These are phyloP conservation scores for Medicago ruthenica DNA, from an alignment of 306 rosid genomes.

Conservation along the genomic window DNA sequence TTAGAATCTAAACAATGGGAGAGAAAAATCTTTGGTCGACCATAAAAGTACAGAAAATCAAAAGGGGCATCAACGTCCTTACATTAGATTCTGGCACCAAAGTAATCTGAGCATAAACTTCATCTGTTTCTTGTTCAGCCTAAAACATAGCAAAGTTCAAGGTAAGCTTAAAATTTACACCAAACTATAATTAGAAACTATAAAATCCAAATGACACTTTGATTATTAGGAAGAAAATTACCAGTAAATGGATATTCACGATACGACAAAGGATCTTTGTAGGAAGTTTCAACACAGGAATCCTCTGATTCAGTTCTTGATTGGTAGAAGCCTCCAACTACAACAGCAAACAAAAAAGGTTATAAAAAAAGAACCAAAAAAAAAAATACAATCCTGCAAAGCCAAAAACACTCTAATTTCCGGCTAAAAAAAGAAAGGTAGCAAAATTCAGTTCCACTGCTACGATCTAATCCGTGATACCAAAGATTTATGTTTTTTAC, in stretches of 20 bases:
- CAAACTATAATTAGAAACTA: too few species aligned
- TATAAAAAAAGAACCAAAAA: background rate
- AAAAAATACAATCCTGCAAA: background rate
- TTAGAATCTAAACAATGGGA: slow-evolving; percentile 36
- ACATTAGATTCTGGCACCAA: slow-evolving; percentile 78
- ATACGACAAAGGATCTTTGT: slow-evolving; percentile 84
- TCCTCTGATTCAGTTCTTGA: slow-evolving; percentile 80
- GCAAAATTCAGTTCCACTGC: background rate
- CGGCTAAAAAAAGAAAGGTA: background rate
- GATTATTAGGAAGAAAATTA: slow-evolving; percentile 40
- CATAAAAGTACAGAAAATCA: slow-evolving; percentile 41
- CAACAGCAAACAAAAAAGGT: slow-evolving; percentile 13
- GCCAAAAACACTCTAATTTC: background rate
- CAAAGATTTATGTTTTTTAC: background rate
- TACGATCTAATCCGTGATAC: background rate
- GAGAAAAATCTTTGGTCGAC: slow-evolving; percentile 47
- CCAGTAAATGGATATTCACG: slow-evolving; percentile 67
- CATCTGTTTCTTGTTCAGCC: slow-evolving; percentile 97
- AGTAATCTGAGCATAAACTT: slow-evolving; percentile 83
- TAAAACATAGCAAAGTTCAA: slow-evolving; percentile 47
- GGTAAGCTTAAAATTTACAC: slow-evolving; percentile 20
- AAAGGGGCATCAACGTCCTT: slow-evolving; percentile 50
- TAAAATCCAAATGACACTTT: too few species aligned
- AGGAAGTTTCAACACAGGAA: slow-evolving; percentile 76
- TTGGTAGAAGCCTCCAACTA: slow-evolving; percentile 92